Conservation (phyloP, 1,284 basidiomycete genomes). For the Sphagnurus paluster region DNA sequence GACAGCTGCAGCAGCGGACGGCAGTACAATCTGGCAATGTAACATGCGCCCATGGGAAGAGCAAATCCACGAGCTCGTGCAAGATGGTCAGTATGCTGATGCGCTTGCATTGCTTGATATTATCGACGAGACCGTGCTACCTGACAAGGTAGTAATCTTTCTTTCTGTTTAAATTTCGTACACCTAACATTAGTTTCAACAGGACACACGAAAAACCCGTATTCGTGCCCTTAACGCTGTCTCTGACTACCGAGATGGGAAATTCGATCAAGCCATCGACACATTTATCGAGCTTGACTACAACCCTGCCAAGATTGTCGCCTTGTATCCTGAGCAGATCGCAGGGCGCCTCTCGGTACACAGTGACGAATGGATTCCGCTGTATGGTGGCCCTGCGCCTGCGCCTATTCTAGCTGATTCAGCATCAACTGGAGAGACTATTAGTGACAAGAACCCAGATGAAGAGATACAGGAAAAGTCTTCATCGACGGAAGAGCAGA, state of each 20-base stretch:
- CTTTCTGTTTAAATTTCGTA: slow-evolving; percentile 7
- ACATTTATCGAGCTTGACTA: slow-evolving; percentile 86
- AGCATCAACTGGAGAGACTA: slow-evolving; percentile 1
- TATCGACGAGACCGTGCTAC: slow-evolving; percentile 60
- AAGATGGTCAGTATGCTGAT: slow-evolving; percentile 72
- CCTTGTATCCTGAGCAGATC: slow-evolving; percentile 82
- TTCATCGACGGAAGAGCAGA: slow-evolving; percentile 23
- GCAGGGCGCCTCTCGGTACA: slow-evolving; percentile 78
- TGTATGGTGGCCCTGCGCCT: slow-evolving; percentile 78
- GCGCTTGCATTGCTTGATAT: slow-evolving; percentile 81
- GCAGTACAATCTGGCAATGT: slow-evolving; percentile 80
- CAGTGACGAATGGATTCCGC: slow-evolving; percentile 74
- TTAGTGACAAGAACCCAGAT: slow-evolving; percentile 3
- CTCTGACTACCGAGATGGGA: slow-evolving; percentile 66
- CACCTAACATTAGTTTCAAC: not conserved
- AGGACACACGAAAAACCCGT: slow-evolving; percentile 56
- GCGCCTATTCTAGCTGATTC: slow-evolving; percentile 19
- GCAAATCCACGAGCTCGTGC: slow-evolving; percentile 86
- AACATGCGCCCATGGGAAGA: slow-evolving; percentile 72
- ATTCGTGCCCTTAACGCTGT: slow-evolving; percentile 78
- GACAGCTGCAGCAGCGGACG: slow-evolving; percentile 57
- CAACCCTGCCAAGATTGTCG: slow-evolving; percentile 92
- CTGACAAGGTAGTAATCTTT: slow-evolving; percentile 58
- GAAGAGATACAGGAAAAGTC: slow-evolving; percentile 18
- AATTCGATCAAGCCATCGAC: slow-evolving; percentile 81